Conservation (phyloP, 2,329 filamentous ascomycete species). For the Ustilaginoidea virens region DNA sequence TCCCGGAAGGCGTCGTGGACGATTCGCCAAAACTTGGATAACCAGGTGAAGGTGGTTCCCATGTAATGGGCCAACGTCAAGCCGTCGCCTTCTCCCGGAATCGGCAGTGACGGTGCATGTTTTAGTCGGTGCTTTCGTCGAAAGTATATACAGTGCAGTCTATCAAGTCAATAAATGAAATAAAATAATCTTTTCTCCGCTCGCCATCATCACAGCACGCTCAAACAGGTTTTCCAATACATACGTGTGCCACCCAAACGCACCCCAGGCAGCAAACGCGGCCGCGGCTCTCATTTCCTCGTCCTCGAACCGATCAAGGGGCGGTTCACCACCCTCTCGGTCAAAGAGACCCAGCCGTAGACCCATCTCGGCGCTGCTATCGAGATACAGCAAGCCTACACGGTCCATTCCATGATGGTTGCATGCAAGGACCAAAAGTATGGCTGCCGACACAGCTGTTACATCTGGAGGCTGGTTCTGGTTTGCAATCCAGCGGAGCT, state of each 20-base stretch:
- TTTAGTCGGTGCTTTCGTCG: not conserved
- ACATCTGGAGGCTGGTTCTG: not conserved
- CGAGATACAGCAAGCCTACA: not conserved
- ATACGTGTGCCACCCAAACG: conserved; percentile 1
- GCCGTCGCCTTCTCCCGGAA: not conserved
- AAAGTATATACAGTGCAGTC: conserved; percentile 1
- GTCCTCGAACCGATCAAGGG: not conserved
- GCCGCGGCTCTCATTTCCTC: not conserved
- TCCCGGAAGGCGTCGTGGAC: not conserved
- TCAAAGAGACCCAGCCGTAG: not conserved
- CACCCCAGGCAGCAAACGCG: not conserved
- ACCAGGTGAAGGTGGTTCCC: not conserved
- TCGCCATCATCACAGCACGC: no score
- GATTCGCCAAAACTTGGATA: not conserved
- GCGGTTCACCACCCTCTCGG: not conserved
- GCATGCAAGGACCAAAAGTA: not conserved
- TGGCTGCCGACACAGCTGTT: not conserved
- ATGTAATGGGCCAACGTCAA: not conserved
- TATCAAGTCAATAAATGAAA: not conserved
- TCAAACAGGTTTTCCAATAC: no score
- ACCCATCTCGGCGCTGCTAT: not conserved
- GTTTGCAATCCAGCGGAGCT: not conserved
- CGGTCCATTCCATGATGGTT: not conserved
- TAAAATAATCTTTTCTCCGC: no score
- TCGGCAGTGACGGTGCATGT: not conserved